Base-by-base conservation (phyloP, 352 stramenopile species). In the Pythium grandisporangium region DNA sequence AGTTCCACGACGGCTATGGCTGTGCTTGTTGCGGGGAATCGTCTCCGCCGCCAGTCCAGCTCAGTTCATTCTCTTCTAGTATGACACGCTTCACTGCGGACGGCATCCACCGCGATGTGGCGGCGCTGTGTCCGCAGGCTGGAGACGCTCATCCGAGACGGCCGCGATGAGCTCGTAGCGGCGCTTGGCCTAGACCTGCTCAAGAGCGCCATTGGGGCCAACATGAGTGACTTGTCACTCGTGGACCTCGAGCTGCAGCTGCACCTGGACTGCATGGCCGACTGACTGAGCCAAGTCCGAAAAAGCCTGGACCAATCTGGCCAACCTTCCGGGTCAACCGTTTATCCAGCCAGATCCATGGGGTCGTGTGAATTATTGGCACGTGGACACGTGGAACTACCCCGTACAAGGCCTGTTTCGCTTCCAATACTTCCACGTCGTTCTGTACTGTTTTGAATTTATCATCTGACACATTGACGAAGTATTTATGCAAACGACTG, bases 361-460 rank as follows among this genome's bases (percentile, higher is more conserved):
- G 20, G 81, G 73, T 92, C 32, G 82, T 91, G 4, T 86, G 74
- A 29, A 47, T 96, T 54, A 80, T 97, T 5, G 70, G 69, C 22
- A 86, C 77, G 56, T n/a, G n/a, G n/a, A n/a, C n/a, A n/a, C n/a
- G n/a, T 97, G 81, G 76, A 97, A 97, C 47, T 97, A 94, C 48
- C 89, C 89, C 2, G 45, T 96, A 30, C 53, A 70, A 30, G 63
- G 96, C 1, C 61, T 51, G 4, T 39, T 97, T n/a, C n/a, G n/a
- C n/a, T n/a, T n/a, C n/a, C n/a, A n/a, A n/a, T n/a, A n/a, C n/a
- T n/a, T n/a, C n/a, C n/a, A n/a, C n/a, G n/a, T n/a, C n/a, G n/a
- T n/a, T n/a, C n/a, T n/a, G n/a, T n/a, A n/a, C n/a, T n/a, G n/a
- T n/a, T n/a, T n/a, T n/a, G n/a, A n/a, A n/a, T n/a, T n/a, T n/a